These are phyloP conservation scores for Leonotis leonurus DNA, from an alignment of 257 asterid genomes.

Conservation along the genomic window DNA sequence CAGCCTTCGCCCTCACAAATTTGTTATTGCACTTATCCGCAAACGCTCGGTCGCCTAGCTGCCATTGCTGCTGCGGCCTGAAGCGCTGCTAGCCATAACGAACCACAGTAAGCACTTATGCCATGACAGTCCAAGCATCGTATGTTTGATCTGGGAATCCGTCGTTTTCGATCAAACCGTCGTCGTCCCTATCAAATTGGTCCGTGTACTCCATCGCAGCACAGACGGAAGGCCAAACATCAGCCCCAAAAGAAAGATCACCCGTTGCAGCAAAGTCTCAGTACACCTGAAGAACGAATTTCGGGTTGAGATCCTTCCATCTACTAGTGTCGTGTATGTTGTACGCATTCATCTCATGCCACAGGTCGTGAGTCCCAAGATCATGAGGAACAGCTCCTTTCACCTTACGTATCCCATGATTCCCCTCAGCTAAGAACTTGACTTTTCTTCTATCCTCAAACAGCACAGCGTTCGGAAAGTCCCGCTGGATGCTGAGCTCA, in stretches of 20 bases:
- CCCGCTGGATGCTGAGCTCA: conserved; percentile 94
- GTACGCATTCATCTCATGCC: conserved; percentile 99
- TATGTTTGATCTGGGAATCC: conserved; percentile 98
- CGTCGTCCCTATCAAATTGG: conserved; percentile 80
- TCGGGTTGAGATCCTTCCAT: conserved; percentile 95
- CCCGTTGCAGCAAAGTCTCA: conserved; percentile 90
- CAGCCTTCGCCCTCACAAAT: conserved; percentile 57
- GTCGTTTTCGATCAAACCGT: conserved; percentile 83
- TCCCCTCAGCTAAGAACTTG: conserved; percentile 82
- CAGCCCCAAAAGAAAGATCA: conserved; percentile 73
- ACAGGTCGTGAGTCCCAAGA: conserved; percentile 96
- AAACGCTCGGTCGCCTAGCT: conserved; percentile 67
- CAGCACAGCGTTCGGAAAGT: conserved; percentile 83
- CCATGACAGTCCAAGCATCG: conserved; percentile 99
- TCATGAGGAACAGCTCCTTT: conserved; percentile 97
- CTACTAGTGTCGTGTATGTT: conserved; percentile 92
- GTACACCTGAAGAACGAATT: conserved; percentile 91
- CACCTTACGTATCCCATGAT: conserved; percentile 81
- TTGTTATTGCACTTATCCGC: conserved; percentile 68
- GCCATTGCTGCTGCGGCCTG: conserved; percentile 97
- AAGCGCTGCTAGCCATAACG: conserved; percentile 95
- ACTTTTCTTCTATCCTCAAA: conserved; percentile 74
- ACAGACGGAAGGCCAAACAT: conserved; percentile 93
- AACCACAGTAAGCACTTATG: conserved; percentile 87
- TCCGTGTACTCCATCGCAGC: conserved; percentile 99